A percentile compares a stretch with the other conserved stretches of the same genome.
Conservation (phyloP, 768 basidiomycete species). For the Piloderma croceum region DNA sequence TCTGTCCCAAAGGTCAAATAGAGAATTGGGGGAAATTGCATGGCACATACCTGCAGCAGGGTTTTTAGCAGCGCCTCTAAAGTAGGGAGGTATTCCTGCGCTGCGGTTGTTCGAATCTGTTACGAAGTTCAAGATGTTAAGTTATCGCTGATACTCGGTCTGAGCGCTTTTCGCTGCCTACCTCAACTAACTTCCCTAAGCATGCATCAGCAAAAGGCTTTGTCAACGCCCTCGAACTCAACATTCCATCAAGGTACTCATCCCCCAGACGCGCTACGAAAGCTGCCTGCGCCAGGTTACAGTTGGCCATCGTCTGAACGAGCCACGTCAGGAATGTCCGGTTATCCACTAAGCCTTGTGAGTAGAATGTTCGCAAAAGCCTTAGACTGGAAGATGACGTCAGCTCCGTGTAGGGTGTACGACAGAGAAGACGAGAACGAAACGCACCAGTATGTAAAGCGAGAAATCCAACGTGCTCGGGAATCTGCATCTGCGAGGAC, state of each 20-base stretch:
- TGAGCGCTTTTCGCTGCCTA: too few species aligned
- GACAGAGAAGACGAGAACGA: background rate
- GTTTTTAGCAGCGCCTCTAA: conserved; percentile 49
- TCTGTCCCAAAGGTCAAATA: conserved; percentile 33
- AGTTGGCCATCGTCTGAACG: conserved; percentile 67
- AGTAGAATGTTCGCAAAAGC: conserved; percentile 70
- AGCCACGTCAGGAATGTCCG: conserved; percentile 75
- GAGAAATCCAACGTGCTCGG: conserved; percentile 71
- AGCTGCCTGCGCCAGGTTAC: conserved; percentile 77
- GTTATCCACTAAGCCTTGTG: conserved; percentile 76
- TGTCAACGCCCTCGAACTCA: conserved; percentile 59
- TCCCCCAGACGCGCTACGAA: conserved; percentile 73
- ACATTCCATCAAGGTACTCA: conserved; percentile 71
- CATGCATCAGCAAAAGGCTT: conserved; percentile 71
- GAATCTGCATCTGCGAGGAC: conserved; percentile 67
- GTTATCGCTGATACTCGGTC: too few species aligned
- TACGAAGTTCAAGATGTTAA: conserved; percentile 53
- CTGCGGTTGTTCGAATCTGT: conserved; percentile 47
- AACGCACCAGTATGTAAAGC: conserved; percentile 70
- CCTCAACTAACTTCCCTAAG: conserved; percentile 62
- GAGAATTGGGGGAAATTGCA: too few species aligned
- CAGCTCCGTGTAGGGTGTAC: background rate
- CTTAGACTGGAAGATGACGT: conserved; percentile 44
- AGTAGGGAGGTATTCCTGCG: conserved; percentile 48
- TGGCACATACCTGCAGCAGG: conserved; percentile 57